Conservation (phyloP, 2,329 filamentous ascomycete genomes). For the Botrytis aclada region DNA sequence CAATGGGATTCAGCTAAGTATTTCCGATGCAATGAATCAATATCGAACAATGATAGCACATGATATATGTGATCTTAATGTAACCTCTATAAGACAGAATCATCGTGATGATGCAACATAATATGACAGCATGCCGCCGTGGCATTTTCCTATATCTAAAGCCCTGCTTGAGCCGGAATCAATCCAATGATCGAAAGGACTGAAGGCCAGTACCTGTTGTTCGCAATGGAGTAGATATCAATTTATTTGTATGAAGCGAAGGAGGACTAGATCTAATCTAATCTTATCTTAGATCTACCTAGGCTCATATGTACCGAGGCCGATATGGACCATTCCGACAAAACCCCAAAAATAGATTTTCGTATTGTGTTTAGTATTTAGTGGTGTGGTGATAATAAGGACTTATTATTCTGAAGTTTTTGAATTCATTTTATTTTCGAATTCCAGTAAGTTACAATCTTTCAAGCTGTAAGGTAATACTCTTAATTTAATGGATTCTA, state of each 20-base stretch:
- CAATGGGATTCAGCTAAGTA: neutral
- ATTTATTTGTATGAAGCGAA: neutral
- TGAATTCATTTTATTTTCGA: too few species aligned
- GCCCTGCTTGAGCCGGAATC: neutral
- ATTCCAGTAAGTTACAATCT: too few species aligned
- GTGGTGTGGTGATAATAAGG: too few species aligned
- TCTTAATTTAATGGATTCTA: too few species aligned
- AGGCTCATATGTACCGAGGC: too few species aligned
- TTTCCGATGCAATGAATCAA: neutral
- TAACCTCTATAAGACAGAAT: too few species aligned
- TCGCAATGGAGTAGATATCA: neutral
- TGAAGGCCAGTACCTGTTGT: neutral
- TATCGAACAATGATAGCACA: neutral
- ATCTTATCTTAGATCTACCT: constrained; percentile 9
- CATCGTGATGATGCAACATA: neutral
- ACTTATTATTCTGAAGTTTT: too few species aligned
- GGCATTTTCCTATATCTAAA: neutral
- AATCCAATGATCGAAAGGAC: neutral
- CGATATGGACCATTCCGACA: too few species aligned
- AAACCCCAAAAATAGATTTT: too few species aligned
- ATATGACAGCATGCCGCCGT: neutral
- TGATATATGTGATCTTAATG: neutral
- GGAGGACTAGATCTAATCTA: neutral
- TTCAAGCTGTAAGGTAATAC: too few species aligned
- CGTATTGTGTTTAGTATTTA: too few species aligned